These are phyloP conservation scores for Macadamia integrifolia DNA, from an alignment of 164 flowering plant genomes.

Conservation along the genomic window DNA sequence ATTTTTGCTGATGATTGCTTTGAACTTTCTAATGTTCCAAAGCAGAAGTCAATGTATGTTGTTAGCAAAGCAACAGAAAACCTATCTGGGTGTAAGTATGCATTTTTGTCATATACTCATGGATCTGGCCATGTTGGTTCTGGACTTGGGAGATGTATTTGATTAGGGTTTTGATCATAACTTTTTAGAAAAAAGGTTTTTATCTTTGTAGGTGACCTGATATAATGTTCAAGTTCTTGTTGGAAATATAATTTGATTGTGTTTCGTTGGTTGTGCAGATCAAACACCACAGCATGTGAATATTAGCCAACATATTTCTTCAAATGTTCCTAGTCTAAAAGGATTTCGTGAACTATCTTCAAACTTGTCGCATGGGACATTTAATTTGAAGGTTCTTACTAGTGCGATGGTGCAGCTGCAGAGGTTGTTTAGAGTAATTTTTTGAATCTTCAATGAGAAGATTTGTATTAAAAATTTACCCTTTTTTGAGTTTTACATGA, in stretches of 20 bases:
- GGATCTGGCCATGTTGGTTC: background rate
- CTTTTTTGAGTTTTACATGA: no score
- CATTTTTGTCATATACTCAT: background rate
- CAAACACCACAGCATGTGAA: slow-evolving; percentile 60
- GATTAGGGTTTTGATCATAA: background rate
- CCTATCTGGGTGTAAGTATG: slow-evolving; percentile 83
- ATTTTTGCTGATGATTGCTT: slow-evolving; percentile 90
- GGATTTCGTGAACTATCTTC: slow-evolving; percentile 47
- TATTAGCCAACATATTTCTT: slow-evolving; percentile 64
- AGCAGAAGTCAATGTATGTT: slow-evolving; percentile 50
- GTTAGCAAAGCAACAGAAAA: slow-evolving; percentile 55
- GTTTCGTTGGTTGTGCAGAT: slow-evolving; percentile 40
- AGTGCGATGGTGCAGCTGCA: slow-evolving; percentile 70
- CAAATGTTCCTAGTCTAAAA: slow-evolving; percentile 73
- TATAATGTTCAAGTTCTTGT: background rate
- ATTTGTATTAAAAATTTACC: background rate
- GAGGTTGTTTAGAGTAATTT: slow-evolving; percentile 41
- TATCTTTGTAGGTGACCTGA: no score
- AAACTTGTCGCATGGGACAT: slow-evolving; percentile 43
- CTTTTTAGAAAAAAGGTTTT: background rate
- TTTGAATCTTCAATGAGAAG: background rate
- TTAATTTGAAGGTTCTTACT: slow-evolving; percentile 71
- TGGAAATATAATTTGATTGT: background rate
- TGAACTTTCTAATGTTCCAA: slow-evolving; percentile 72
- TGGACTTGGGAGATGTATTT: background rate